Evolutionary conservation across 129 eudicot species (phyloP).

Genomic region (Centella asiatica): DNA sequence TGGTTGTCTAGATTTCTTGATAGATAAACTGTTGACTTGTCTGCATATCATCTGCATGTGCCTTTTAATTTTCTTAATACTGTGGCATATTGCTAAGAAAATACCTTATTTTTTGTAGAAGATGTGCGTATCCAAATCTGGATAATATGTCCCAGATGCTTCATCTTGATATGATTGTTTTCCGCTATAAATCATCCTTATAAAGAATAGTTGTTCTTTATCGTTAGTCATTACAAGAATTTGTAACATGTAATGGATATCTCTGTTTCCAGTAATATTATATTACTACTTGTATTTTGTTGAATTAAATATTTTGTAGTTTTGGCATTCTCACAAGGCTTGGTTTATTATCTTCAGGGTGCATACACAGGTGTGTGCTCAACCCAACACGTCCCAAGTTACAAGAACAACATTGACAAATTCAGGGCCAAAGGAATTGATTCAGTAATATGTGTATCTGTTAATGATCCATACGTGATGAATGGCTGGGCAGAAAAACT

Average conservation of each 20-base stretch:
- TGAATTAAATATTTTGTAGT: background rate
- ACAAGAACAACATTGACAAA: constrained; percentile 82
- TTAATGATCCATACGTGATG: constrained; percentile 90
- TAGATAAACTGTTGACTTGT: no score
- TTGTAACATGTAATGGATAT: background rate
- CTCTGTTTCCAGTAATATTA: background rate
- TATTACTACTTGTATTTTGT: background rate
- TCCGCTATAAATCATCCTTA: no score
- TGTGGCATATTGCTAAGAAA: no score
- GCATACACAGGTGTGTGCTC: constrained; percentile 96
- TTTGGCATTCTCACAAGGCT: background rate
- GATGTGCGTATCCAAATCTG: no score
- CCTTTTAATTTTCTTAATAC: no score
- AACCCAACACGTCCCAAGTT: constrained; percentile 91
- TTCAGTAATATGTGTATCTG: constrained; percentile 81
- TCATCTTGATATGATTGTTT: no score
- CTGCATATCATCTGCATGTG: no score
- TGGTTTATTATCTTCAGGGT: constrained; percentile 41
- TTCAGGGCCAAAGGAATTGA: constrained; percentile 86
- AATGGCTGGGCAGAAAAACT: constrained; percentile 98
- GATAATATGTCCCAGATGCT: no score
- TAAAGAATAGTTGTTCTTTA: no score
- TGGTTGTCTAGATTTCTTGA: no score
- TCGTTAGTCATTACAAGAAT: no score
- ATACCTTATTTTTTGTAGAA: no score